Evolutionary conservation across 2,329 filamentous ascomycete genomes (phyloP), one percentile per base, ranked within the genome.

Genomic region (Aspergillus niger): DNA sequence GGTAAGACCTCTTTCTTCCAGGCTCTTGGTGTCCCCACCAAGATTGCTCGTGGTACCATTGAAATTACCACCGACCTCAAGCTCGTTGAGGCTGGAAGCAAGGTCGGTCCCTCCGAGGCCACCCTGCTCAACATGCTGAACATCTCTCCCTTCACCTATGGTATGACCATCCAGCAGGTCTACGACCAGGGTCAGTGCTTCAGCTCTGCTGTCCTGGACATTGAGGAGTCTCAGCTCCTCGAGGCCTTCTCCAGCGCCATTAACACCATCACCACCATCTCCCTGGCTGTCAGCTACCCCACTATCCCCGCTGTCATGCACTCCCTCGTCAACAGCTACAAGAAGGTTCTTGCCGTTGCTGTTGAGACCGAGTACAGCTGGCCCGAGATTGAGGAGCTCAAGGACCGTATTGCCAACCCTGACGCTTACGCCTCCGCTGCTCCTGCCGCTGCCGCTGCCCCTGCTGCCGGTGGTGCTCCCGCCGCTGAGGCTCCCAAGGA

Each of bases 1-100:
- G 96, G 96, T 83, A 99, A 99, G 91, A 99, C 95, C 78, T 98
- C 95, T 80, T 99, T 99, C 92, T 99, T 99, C 93, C 95, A 99
- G 90, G 95, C 95, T 77, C 95, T 99, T 83, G 94, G 94, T 92
- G 92, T 99, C 80, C 95, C 95, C 79, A 99, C 95, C 88, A 99
- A 99, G 92, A 99, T 99, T 85, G 95, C 95, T 80, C 95, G 95
- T 96, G 96, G 95, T 96, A 99, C 95, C 84, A 99, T 99, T 84
- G 95, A 99, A 91, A 99, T 99, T 79, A 97, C 93, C 68, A 86
- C 89, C 75, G 95, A 99, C 79, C 86, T 99, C 75, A 98, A 97
- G 91, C 91, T 99, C 81, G 90, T 98, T 77, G 92, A 97, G 86
- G 87, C 91, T 69, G 89, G 89, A 73, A 85, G 60, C 86, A 98